Conservation (phyloP, 768 basidiomycete genomes). For the Mycena amicta region DNA sequence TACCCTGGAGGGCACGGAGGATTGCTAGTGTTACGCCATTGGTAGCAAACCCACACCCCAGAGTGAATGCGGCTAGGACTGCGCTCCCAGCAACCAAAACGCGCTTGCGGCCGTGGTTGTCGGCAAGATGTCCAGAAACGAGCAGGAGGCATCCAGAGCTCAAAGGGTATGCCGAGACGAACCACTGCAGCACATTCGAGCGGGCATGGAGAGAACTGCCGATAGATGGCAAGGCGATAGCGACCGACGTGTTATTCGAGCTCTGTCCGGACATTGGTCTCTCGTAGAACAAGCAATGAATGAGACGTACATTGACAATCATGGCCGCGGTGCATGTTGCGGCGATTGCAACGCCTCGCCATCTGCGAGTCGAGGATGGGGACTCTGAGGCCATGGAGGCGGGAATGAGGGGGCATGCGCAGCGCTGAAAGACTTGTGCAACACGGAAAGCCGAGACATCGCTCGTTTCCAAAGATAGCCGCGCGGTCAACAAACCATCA, state of each 20-base stretch:
- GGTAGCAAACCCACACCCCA: constrained; percentile 68
- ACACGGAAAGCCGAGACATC: too few species aligned
- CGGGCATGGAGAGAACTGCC: constrained; percentile 48
- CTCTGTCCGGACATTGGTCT: constrained; percentile 27
- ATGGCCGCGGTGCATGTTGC: constrained; percentile 43
- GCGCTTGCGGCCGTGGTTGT: constrained; percentile 74
- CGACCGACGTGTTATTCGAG: constrained; percentile 47
- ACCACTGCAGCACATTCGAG: constrained; percentile 64
- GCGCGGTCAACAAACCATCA: too few species aligned
- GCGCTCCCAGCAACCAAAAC: constrained; percentile 64
- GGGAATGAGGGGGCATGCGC: too few species aligned
- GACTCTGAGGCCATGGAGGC: neutral
- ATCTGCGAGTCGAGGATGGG: constrained; percentile 17
- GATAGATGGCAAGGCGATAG: constrained; percentile 58
- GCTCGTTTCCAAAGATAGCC: too few species aligned
- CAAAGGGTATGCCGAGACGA: constrained; percentile 66
- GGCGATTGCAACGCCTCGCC: constrained; percentile 33
- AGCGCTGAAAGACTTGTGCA: too few species aligned
- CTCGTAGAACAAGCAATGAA: neutral
- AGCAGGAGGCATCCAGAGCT: constrained; percentile 78
- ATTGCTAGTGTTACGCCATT: constrained; percentile 63
- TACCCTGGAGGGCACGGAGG: constrained; percentile 76
- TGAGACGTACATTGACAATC: constrained; percentile 35
- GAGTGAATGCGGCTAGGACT: constrained; percentile 54
- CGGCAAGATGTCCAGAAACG: constrained; percentile 77